Evolutionary conservation across 78 protist genomes (phyloP), one percentile per base, ranked within the genome.

Genomic region (Tieghemostelium lacteum): DNA sequence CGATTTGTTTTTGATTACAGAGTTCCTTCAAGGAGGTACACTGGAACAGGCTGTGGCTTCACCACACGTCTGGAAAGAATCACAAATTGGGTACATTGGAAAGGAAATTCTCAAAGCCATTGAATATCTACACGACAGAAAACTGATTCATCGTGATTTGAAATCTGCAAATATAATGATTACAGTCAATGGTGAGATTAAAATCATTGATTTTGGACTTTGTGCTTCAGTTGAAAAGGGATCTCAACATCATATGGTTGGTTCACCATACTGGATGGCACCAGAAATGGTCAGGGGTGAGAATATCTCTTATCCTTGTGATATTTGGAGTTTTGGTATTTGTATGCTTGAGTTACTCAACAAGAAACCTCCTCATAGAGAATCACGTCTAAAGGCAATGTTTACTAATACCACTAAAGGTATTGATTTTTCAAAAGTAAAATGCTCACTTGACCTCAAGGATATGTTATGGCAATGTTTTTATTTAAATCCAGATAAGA

Each of bases 251-350:
- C 94, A 91, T 37, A 91, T 91, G 94, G 83, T 76, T n/a, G 94
- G 94, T 17, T 77, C 94, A 20, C 94, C 94, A 0, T 91, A 69
- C 1, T 91, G 88, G 71, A 91, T 91, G 94, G 61, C 94, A 26
- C 94, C 94, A 8, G 94, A 91, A 36, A 76, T 74, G 75, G 55
- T 91, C 1, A 63, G 65, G 8, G 89, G 94, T 1, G 67, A 78
- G 3, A 60, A 86, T 6, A 76, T 73, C 57, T 72, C 87, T 28
- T 69, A 67, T 22, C 72, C 91, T 24, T 49, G 72, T 26, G 94
- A 91, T 61, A 54, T 91, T 60, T 91, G 94, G 94, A 91, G 94
- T 78, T 76, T 69, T 50, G 94, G 87, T 62, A 76, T 91, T 28
- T 91, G 89, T 52, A 67, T 91, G 28, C 61, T 71, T 4, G 94